These are phyloP conservation scores for Calonectria fujianensis DNA, from an alignment of 2,329 filamentous ascomycete genomes.

Conservation along the genomic window DNA sequence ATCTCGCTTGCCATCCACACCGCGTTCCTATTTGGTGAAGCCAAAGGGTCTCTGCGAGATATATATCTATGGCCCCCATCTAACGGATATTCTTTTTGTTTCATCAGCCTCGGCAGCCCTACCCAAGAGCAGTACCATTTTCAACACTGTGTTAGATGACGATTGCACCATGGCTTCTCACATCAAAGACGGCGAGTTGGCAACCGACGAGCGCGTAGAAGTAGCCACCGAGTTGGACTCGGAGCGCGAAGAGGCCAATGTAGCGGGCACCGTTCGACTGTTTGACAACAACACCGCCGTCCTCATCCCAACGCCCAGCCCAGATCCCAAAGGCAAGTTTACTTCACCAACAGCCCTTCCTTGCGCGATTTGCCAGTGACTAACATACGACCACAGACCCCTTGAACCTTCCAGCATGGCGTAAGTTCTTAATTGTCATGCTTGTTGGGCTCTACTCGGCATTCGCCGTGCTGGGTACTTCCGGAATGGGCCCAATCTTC, in stretches of 20 bases:
- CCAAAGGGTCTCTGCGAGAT: too few relatives aligned
- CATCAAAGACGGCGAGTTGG: background rate
- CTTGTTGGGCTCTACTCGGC: constrained; percentile 49
- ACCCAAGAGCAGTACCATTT: too few relatives aligned
- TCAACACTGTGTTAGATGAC: too few relatives aligned
- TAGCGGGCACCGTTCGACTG: constrained; percentile 29
- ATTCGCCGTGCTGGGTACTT: constrained; percentile 42
- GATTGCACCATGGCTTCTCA: too few relatives aligned
- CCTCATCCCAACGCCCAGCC: constrained; percentile 50
- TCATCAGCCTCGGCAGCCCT: too few relatives aligned
- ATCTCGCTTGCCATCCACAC: too few relatives aligned
- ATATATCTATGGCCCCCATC: too few relatives aligned
- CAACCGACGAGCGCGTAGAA: background rate
- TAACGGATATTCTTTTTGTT: too few relatives aligned
- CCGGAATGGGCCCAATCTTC: constrained; percentile 26
- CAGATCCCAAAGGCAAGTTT: constrained; percentile 48
- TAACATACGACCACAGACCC: constrained; percentile 46
- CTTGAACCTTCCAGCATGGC: constrained; percentile 53
- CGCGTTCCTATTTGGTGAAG: too few relatives aligned
- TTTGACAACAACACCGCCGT: constrained; percentile 40
- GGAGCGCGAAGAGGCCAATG: background rate
- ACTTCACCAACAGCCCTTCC: too few relatives aligned
- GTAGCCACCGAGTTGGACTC: background rate
- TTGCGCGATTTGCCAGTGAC: background rate
- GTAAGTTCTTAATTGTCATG: constrained; percentile 48